Evolutionary conservation across 192 early-diverging fungal genomes (phyloP).

Genomic region (Entomortierella parvispora): DNA sequence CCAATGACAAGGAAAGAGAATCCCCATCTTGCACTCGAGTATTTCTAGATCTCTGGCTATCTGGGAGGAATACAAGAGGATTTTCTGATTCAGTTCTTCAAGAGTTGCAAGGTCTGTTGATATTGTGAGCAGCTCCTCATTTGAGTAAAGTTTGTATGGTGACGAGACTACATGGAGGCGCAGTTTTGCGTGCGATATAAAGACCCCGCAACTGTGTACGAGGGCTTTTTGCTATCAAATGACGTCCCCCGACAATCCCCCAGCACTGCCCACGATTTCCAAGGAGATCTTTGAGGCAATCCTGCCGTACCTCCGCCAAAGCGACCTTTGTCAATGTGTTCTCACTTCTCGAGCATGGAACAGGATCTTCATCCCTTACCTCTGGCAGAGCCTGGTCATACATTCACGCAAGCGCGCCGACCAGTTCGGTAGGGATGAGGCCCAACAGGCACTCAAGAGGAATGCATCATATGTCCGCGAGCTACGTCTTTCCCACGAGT

Average conservation of each 20-base stretch:
- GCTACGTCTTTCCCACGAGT: no score
- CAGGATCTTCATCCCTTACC: neutral
- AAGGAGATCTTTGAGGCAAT: neutral
- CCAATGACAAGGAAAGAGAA: neutral
- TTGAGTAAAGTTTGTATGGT: no score
- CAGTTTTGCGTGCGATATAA: no score
- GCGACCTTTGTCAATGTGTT: neutral
- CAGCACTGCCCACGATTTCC: neutral
- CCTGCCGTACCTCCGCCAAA: neutral
- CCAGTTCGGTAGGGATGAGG: neutral
- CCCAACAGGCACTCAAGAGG: neutral
- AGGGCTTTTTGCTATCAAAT: no score
- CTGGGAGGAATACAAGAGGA: neutral
- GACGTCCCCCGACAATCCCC: neutral
- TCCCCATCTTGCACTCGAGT: constrained; percentile 4
- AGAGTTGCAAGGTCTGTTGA: no score
- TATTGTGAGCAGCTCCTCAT: no score
- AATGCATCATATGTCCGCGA: no score
- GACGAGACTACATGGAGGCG: no score
- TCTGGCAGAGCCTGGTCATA: constrained; percentile 5
- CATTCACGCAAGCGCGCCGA: no score
- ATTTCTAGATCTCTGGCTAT: neutral
- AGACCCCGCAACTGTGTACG: no score
- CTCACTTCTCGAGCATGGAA: constrained; percentile 3
- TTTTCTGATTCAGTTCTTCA: no score